Conservation (phyloP, 2,329 filamentous ascomycete genomes). For the Pyricularia pennisetigena region DNA sequence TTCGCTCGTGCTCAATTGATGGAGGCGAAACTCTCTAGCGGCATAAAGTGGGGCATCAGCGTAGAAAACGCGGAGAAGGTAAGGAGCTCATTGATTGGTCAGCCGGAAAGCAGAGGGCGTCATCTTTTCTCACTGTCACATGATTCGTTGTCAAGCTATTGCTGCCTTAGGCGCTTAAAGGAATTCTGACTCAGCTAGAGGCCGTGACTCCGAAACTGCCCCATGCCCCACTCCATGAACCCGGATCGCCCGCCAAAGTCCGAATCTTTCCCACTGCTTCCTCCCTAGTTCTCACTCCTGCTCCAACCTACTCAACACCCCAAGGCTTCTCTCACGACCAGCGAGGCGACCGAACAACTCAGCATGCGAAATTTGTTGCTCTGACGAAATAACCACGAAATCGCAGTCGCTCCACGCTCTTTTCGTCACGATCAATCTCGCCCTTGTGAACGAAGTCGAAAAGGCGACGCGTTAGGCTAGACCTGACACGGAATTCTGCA, state of each 20-base stretch:
- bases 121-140: background rate
- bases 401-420: background rate
- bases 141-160: background rate
- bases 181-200: background rate
- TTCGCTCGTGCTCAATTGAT: background rate
- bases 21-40: background rate
- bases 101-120: background rate
- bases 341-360: background rate
- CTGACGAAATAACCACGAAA: background rate
- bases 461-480: background rate
- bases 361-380: background rate
- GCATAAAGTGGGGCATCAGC: background rate
- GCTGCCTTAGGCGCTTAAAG: background rate
- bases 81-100: background rate
- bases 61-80: slow-evolving; percentile 1
- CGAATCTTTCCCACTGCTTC: background rate
- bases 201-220: background rate
- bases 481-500: background rate
- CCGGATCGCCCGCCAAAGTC: background rate
- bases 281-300: background rate
- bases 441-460: background rate
- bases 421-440: background rate
- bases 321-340: background rate
- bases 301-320: background rate
- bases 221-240: background rate